Conservation (phyloP, 2,329 filamentous ascomycete species). For the Sporothrix brasiliensis region DNA sequence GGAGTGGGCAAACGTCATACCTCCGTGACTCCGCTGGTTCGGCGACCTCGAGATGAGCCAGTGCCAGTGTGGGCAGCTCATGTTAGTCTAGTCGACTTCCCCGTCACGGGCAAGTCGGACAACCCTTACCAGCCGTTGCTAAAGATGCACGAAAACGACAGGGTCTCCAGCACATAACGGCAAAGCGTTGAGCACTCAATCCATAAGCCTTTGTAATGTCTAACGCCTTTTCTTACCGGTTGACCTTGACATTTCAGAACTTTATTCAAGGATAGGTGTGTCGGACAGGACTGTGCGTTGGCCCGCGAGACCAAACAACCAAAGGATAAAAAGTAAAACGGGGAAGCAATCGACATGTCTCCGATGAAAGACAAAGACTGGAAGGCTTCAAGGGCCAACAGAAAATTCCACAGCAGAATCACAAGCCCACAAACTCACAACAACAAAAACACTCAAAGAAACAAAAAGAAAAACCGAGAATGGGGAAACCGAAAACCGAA, state of each 20-base stretch:
- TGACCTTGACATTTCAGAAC: no score
- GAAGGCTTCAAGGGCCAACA: neutral
- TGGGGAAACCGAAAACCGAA: no score
- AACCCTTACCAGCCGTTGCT: neutral
- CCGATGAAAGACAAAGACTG: neutral
- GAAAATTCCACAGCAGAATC: neutral
- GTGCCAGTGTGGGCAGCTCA: neutral
- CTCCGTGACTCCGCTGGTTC: neutral
- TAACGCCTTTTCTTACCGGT: no score
- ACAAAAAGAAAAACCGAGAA: neutral
- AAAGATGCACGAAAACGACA: neutral
- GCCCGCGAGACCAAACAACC: constrained; percentile 9
- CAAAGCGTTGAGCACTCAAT: neutral
- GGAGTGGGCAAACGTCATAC: neutral
- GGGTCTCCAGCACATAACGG: neutral
- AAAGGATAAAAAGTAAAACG: neutral
- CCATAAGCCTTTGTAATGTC: neutral
- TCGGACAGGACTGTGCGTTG: neutral
- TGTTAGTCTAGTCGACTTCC: neutral
- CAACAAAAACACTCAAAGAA: neutral
- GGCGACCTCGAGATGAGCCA: neutral
- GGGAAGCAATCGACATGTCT: neutral
- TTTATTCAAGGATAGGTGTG: neutral
- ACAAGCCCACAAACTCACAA: neutral
- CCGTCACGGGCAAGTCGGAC: neutral